These are phyloP conservation scores for Syzygium jambos DNA, from an alignment of 345 rosid genomes.

Conservation along the genomic window DNA sequence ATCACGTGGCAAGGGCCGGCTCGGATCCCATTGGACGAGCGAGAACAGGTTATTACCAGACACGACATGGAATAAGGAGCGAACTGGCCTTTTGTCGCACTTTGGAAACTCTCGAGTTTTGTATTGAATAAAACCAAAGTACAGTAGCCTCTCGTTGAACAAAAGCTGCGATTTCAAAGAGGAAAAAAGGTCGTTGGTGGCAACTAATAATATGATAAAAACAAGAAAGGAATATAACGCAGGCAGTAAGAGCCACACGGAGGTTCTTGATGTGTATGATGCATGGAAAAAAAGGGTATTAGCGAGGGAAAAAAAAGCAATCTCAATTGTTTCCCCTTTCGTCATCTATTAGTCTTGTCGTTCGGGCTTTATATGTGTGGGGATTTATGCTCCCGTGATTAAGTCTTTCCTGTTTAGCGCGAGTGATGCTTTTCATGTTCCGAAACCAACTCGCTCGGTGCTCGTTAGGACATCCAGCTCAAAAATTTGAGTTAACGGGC, in stretches of 20 bases:
- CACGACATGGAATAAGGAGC: not conserved
- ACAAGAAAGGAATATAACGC: not conserved
- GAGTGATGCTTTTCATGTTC: not conserved
- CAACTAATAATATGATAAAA: not conserved
- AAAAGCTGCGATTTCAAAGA: not conserved
- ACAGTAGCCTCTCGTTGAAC: not conserved
- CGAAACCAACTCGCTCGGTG: too few species aligned
- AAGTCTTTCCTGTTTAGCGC: not conserved
- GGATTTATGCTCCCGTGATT: not conserved
- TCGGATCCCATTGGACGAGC: accelerated
- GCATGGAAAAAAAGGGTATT: not conserved
- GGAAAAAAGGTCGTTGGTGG: not conserved
- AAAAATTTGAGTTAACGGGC: not conserved
- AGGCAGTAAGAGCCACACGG: not conserved
- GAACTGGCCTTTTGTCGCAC: not conserved
- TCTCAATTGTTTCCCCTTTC: not conserved
- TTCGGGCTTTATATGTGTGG: not conserved
- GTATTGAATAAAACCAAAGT: not conserved
- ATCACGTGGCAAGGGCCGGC: not conserved
- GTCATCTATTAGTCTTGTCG: not conserved
- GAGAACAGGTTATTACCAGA: not conserved
- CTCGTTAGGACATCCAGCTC: not conserved
- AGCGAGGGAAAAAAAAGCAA: not conserved
- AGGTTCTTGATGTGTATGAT: not conserved
- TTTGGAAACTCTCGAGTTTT: not conserved